Base-by-base conservation (phyloP, 2,329 filamentous ascomycete species). In the Sporothrix pallida region DNA sequence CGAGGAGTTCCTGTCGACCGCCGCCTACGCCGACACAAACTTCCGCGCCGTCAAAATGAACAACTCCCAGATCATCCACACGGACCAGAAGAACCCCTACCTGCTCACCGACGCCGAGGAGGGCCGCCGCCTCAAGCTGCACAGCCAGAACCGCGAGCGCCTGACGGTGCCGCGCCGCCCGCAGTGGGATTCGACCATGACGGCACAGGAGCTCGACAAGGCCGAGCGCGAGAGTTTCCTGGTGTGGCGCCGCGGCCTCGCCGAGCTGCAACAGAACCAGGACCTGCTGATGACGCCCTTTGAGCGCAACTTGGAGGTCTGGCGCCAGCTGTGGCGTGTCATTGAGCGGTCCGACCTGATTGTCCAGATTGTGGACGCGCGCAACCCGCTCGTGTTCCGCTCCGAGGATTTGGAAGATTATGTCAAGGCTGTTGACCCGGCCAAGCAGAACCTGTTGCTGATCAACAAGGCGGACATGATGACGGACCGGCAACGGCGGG, bases 381-480 rank as follows among this genome's bases (percentile, higher is more conserved):
- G 96, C 79, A 98, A 98, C 81, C 96, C 96, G 2, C 86, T 99
- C 20, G 88, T 98, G 78, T 99, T 98, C 84, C 90, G 97, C 74
- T 97, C 93, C 5, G 95, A 97, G 78, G 96, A 99, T 85, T 83
- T 99, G 75, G 96, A 98, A 80, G 87, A 86, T 77, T 99, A 99
- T 78, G 96, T 99, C 79, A 97, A 97, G 83, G 94, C 97, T 78
- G 92, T 98, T 37, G 92, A 97, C 79, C 83, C 90, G 1, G 70
- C 46, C 80, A 98, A 99, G 86, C 89, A 94, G 81, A 99, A 98
- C 81, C 80, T 99, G 79, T 82, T 99, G 73, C 86, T 99, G 72
- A 95, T 99, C 80, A 99, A 99, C 87, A 99, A 99, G 86, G 95
- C 96, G 63, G 96, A 99, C 83, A 98, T 99, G 96, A 95, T 99